Conservation (phyloP, 2,329 filamentous ascomycete genomes). For the Aspergillus sp. region DNA sequence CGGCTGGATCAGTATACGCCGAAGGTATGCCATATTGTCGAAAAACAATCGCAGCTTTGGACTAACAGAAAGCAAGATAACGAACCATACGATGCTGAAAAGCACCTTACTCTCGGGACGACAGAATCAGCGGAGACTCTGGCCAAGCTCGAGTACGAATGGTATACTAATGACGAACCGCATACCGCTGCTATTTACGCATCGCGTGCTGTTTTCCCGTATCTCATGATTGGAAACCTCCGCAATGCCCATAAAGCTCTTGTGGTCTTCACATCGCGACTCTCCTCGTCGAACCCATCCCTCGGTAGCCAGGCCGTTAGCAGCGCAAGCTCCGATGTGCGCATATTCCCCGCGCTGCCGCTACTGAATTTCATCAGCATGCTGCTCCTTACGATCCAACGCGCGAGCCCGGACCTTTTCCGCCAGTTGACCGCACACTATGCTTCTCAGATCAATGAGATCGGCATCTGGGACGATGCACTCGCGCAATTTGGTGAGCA, state of each 20-base stretch:
- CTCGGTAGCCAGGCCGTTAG: constrained; percentile 76
- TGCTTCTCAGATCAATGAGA: constrained; percentile 65
- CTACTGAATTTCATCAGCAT: constrained; percentile 89
- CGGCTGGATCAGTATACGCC: constrained; percentile 79
- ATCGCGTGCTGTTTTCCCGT: constrained; percentile 79
- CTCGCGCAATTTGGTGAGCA: constrained; percentile 86
- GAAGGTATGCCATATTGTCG: constrained; percentile 45
- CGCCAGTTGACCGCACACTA: constrained; percentile 77
- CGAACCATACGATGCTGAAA: constrained; percentile 86
- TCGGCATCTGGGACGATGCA: constrained; percentile 68
- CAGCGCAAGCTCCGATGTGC: constrained; percentile 61
- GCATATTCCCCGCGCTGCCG: constrained; percentile 84
- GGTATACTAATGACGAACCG: constrained; percentile 83
- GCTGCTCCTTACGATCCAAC: constrained; percentile 72
- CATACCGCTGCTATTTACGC: constrained; percentile 82
- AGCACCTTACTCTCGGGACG: constrained; percentile 79
- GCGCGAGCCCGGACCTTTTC: constrained; percentile 69
- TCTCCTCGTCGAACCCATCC: constrained; percentile 49
- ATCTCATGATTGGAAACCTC: constrained; percentile 82
- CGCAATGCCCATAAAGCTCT: constrained; percentile 79
- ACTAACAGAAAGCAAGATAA: constrained; percentile 49
- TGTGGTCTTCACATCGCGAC: constrained; percentile 62
- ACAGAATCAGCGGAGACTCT: constrained; percentile 77
- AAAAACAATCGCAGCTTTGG: not conserved
- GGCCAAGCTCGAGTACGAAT: constrained; percentile 77